Percentiles rank a stretch among this genome's conserved stretches.
phyloP scores from a whole-genome alignment of 2,329 filamentous ascomycete species.

The Talaromyces funiculosus region DNA sequence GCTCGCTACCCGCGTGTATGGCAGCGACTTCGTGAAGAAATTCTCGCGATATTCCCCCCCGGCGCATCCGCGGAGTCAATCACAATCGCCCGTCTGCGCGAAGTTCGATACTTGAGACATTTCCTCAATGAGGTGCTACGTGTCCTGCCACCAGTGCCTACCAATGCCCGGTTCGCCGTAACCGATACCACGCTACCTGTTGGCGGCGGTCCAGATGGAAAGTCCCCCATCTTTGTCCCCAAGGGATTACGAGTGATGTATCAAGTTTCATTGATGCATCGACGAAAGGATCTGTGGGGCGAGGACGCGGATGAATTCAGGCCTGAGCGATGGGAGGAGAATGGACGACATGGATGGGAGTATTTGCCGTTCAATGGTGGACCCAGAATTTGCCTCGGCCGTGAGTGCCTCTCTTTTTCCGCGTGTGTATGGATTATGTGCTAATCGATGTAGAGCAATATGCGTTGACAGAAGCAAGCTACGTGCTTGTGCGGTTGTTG shows the following conservation, averaged over 20 bases:
- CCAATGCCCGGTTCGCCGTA: constrained; percentile 43
- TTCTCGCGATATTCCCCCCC: constrained; percentile 18
- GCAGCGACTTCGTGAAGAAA: constrained; percentile 20
- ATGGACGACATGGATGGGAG: constrained; percentile 46
- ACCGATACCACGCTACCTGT: constrained; percentile 11
- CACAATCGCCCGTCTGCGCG: constrained; percentile 25
- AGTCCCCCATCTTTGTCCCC: constrained; percentile 57
- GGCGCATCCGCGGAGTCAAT: constrained; percentile 18
- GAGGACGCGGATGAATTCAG: constrained; percentile 42
- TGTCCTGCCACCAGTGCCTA: constrained; percentile 51
- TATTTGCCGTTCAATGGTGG: constrained; percentile 26
- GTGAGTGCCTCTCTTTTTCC: neutral
- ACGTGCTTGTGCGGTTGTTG: constrained; percentile 5
- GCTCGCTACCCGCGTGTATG: constrained; percentile 25
- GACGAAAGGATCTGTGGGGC: constrained; percentile 51
- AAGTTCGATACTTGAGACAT: constrained; percentile 14
- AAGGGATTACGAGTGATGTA: constrained; percentile 61
- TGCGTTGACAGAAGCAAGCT: constrained; percentile 8
- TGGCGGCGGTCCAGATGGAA: constrained; percentile 23
- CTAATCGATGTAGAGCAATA: constrained; percentile 8
- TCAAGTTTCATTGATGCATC: constrained; percentile 70
- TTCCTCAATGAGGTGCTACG: constrained; percentile 15
- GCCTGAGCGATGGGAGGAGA: constrained; percentile 43
- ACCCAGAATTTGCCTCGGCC: constrained; percentile 24
- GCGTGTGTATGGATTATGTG: neutral